Conservation (phyloP, 352 stramenopile genomes). For the Pythium vanterpoolii region DNA sequence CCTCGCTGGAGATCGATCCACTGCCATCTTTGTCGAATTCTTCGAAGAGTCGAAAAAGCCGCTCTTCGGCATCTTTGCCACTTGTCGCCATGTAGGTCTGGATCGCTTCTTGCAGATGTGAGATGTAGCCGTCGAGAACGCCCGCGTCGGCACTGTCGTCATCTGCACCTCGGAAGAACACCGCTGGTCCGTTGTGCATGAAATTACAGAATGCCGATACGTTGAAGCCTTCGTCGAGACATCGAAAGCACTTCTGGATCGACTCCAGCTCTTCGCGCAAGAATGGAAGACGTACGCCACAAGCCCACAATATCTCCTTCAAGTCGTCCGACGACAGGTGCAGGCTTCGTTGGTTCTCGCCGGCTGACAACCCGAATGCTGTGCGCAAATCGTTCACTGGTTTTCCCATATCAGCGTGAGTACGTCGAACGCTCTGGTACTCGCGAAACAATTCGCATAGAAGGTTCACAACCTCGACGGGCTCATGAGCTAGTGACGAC, state of each 20-base stretch:
- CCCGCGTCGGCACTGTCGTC: constrained; percentile 10
- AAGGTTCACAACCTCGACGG: constrained; percentile 47
- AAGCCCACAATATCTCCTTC: constrained; percentile 67
- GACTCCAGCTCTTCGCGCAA: constrained; percentile 61
- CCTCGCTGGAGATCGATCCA: constrained; percentile 49
- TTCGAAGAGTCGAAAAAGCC: constrained; percentile 45
- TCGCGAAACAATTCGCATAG: constrained; percentile 44
- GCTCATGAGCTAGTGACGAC: constrained; percentile 19
- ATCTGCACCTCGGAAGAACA: constrained; percentile 38
- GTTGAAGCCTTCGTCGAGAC: constrained; percentile 39
- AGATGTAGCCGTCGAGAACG: constrained; percentile 52
- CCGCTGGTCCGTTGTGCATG: constrained; percentile 42
- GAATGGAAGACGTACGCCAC: constrained; percentile 59
- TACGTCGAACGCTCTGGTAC: constrained; percentile 30
- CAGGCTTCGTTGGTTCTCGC: constrained; percentile 31
- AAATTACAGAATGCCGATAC: constrained; percentile 53
- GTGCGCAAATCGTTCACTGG: constrained; percentile 40
- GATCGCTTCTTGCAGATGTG: constrained; percentile 54
- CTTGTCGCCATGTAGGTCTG: constrained; percentile 45
- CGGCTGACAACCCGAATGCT: constrained; percentile 41
- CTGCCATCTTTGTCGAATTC: constrained; percentile 55
- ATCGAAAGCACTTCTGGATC: constrained; percentile 55
- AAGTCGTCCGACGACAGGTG: constrained; percentile 57
- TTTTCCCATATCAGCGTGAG: constrained; percentile 24
- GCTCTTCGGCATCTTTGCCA: constrained; percentile 45